Conservation (phyloP, 805 yeast genomes). For the Kockiozyma suomiensis region DNA sequence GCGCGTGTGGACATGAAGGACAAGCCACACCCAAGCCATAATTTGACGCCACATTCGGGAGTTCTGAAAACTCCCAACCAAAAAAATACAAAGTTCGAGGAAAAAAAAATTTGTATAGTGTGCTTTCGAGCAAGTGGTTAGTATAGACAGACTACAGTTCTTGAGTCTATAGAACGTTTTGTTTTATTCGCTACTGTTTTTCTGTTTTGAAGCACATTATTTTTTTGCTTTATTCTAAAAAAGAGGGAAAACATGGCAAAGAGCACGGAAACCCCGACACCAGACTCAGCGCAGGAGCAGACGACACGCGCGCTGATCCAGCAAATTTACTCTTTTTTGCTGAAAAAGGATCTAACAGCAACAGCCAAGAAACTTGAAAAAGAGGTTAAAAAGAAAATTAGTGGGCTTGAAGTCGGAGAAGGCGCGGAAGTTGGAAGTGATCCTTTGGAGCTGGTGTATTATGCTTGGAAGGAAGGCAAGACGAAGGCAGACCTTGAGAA, state of each 20-base stretch:
- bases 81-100: background rate
- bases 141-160: background rate
- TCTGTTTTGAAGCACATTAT: background rate
- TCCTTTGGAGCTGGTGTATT: constrained; percentile 40
- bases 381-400: constrained; percentile 36
- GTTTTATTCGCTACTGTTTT: background rate
- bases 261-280: background rate
- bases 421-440: constrained; percentile 22
- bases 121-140: no score
- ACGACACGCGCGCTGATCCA: constrained; percentile 35
- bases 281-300: background rate
- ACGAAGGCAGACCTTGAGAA: constrained; percentile 36
- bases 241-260: background rate
- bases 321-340: constrained; percentile 41
- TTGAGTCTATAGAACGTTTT: background rate
- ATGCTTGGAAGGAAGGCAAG: constrained; percentile 38
- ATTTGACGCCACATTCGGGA: background rate
- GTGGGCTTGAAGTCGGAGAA: constrained; percentile 30
- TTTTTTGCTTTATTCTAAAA: background rate
- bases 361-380: constrained; percentile 42
- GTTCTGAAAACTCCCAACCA: background rate
- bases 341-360: constrained; percentile 39
- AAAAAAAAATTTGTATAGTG: no score
- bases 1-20: background rate
- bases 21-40: background rate